Evolutionary conservation across 331 rosid genomes (phyloP), one percentile per base, ranked within the genome.

Genomic region (Quercus tomentella): DNA sequence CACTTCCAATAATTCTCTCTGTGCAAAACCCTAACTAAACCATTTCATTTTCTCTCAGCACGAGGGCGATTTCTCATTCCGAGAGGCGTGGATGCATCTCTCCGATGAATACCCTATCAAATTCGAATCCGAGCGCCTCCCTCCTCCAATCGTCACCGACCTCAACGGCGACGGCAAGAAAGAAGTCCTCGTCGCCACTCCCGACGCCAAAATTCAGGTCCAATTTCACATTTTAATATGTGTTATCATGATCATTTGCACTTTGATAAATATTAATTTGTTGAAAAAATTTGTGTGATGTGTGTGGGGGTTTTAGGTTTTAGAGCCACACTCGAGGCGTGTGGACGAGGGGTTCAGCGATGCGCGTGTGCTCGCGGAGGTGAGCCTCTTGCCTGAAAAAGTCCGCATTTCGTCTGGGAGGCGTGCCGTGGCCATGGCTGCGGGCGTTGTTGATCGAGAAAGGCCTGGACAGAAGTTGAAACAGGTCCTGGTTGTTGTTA

Each of bases 151-250:
- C 35, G 94, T 96, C 22, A 87, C 98, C n/a, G 99, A 96, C 87
- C 93, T 96, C 67, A 96, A 96, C 78, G 99, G 99, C 1, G 99
- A 96, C 68, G 99, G 99, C 16, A 96, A 92, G 88, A 93, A 89
- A 79, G 98, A 93, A 86, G 92, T 96, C 77, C 89, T 93, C 77
- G 87, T 96, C 8, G 98, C 99, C 60, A 93, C 97, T 7, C 95
- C 93, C 78, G 99, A 96, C 61, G 99, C 99, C 57, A 92, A 92
- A 88, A 96, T 96, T 82, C 97, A 90, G 98, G 99, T 96, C 43
- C 56, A 52, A 37, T 73, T 35, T 10, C 43, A 7, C 1, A 8
- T 2, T 8, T 8, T 8, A 2, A 41, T 41, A 41, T 41, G 45
- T 8, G 45, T 41, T 2, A 41, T 63, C 45, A 7, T 16, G 6